Percentiles rank a stretch among this genome's conserved stretches.
phyloP scores from a whole-genome alignment of 495 filamentous ascomycete genomes.

The Podospora tetraspora region DNA sequence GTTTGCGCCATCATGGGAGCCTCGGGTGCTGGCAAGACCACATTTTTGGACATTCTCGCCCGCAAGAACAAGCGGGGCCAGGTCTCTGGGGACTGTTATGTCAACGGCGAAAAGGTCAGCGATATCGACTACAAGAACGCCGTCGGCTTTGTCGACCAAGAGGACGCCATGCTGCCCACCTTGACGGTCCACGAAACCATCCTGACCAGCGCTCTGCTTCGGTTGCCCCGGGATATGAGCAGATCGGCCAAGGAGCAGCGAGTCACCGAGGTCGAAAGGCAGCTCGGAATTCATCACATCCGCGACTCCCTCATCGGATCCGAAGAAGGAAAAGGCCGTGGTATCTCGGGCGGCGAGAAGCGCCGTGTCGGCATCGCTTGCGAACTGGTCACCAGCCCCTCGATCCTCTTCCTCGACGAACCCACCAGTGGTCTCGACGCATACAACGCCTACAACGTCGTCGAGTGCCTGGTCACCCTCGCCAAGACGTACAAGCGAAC shows the following conservation, averaged over 20 bases:
- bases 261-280: constrained; percentile 88
- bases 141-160: constrained; percentile 95
- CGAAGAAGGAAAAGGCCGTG: constrained; percentile 88
- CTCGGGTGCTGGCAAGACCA: constrained; percentile 95
- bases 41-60: constrained; percentile 93
- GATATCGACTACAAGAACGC: constrained; percentile 86
- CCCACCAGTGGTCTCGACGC: constrained; percentile 94
- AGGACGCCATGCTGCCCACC: constrained; percentile 95
- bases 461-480: constrained; percentile 90
- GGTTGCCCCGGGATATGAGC: constrained; percentile 87
- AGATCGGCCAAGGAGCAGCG: constrained; percentile 77
- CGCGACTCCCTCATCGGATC: constrained; percentile 94
- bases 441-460: constrained; percentile 94
- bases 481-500: constrained; percentile 95
- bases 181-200: constrained; percentile 98
- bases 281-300: constrained; percentile 89
- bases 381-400: constrained; percentile 94
- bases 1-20: constrained; percentile 98
- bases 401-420: constrained; percentile 94
- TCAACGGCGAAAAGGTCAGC: constrained; percentile 85
- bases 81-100: constrained; percentile 76
- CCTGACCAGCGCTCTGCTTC: constrained; percentile 82
- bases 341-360: constrained; percentile 96
- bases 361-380: constrained; percentile 94
- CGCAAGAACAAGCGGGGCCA: constrained; percentile 92